A percentile compares a stretch with the other conserved stretches of the same genome.
Evolutionary conservation across 352 stramenopile genomes (phyloP).

Genomic region (Pythium brachiatum): DNA sequence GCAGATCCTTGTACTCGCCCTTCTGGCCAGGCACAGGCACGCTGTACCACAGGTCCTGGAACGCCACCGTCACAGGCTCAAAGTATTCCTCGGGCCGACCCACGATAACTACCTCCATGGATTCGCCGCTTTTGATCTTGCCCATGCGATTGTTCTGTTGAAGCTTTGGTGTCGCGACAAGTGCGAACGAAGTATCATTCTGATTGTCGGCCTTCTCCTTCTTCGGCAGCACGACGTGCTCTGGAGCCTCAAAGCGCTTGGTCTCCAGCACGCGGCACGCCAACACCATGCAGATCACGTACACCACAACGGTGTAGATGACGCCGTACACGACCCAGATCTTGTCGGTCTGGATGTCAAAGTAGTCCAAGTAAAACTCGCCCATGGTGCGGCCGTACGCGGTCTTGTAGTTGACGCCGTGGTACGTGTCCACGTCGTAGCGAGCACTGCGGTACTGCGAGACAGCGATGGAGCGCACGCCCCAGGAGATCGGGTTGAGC

Average conservation of each 20-base stretch:
- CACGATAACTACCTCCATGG: no score
- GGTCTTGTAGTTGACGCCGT: constrained; percentile 26
- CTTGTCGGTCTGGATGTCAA: constrained; percentile 18
- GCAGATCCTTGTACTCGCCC: constrained; percentile 25
- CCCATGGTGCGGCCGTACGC: constrained; percentile 18
- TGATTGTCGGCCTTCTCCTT: no score
- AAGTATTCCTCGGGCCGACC: constrained; percentile 1
- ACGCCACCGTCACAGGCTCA: constrained; percentile 27
- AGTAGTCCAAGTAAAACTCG: constrained; percentile 22
- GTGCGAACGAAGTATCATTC: no score
- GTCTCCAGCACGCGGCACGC: constrained; percentile 23
- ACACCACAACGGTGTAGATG: constrained; percentile 23
- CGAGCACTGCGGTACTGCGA: constrained; percentile 16
- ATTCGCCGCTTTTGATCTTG: no score
- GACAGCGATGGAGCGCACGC: constrained; percentile 23
- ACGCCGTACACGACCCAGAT: constrained; percentile 28
- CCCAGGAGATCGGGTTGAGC: constrained; percentile 37
- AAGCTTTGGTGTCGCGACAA: no score
- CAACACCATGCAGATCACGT: constrained; percentile 28
- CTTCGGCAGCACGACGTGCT: constrained; percentile 7
- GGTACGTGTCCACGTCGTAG: constrained; percentile 19
- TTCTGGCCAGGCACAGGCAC: constrained; percentile 13
- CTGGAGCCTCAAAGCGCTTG: constrained; percentile 22
- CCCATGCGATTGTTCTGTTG: no score
- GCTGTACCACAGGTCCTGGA: constrained; percentile 33